Base-by-base conservation (phyloP, 2,329 filamentous ascomycete genomes). In the Dissoconium aciculare region DNA sequence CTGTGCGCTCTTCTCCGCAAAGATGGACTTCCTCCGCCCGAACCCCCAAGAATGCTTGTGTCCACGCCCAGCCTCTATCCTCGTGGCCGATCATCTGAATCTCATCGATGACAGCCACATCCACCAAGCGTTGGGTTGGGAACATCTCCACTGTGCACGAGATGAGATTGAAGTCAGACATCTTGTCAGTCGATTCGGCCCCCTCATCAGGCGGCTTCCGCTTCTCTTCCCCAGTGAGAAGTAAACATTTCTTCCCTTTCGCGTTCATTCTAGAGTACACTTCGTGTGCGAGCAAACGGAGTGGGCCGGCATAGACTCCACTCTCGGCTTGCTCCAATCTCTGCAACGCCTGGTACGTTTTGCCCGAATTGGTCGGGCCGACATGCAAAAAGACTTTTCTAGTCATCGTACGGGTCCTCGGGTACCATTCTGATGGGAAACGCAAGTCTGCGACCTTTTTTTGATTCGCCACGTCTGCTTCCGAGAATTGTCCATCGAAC, bases 121-220 rank as follows among this genome's bases (percentile, higher is more conserved):
- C 87, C 16, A 81, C 43, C 59, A 66, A n/a, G 64, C 50, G 56
- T 28, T 65, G 63, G 12, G 73, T 43, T 5, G 69, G 69, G 14
- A 75, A 66, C 77, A 98, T 98, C 54, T 98, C 89, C 3, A 98
- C 89, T 0, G 89, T 98, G 50, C 89, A 94, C 50, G 83, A 87
- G 34, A 67, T 69, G 48, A 92, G 76, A 37, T 65, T 8, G 10
- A 12, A 8, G 8, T 8, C 6, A 11, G 3, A 12, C 12, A 17
- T 12, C n/a, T 11, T 12, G n/a, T 12, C 11, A 8, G 9, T 11
- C 4, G 12, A 17, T 13, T 17, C 17, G 5, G 28, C 17, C 13
- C 12, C 19, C 8, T 38, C 37, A 0, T 81, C 74, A 5, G 79
- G 57, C 8, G 19, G 19, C 8, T n/a, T 8, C 31, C 80, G 72